Conservation (phyloP, 768 basidiomycete genomes). For the Pulveroboletus sp. region DNA sequence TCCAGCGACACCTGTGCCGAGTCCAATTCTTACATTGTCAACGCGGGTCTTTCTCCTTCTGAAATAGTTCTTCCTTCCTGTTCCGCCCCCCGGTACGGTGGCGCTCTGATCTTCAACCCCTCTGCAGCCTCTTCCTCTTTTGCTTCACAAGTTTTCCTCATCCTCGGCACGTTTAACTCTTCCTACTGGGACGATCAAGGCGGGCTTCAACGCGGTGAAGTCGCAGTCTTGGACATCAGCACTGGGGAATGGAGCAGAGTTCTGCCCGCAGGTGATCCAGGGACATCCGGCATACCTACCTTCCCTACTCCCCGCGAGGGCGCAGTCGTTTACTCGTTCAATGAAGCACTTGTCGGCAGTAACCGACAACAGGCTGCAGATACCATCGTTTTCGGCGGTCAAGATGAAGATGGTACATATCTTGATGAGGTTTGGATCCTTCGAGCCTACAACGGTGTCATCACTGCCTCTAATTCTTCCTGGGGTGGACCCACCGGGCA, state of each 20-base stretch:
- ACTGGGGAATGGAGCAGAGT: constrained; percentile 68
- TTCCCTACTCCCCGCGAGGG: constrained; percentile 71
- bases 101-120: constrained; percentile 55
- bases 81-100: constrained; percentile 60
- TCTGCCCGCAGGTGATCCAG: constrained; percentile 72
- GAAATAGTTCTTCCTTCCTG: constrained; percentile 45
- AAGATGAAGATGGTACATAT: constrained; percentile 59
- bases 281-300: constrained; percentile 34
- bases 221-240: constrained; percentile 59
- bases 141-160: constrained; percentile 58
- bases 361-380: constrained; percentile 50
- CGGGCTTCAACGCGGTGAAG: constrained; percentile 62
- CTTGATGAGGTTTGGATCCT: constrained; percentile 77
- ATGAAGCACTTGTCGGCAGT: constrained; percentile 51
- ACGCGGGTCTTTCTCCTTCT: constrained; percentile 19
- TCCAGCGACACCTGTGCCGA: constrained; percentile 50
- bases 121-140: constrained; percentile 46
- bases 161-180: constrained; percentile 63
- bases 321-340: constrained; percentile 57
- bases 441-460: constrained; percentile 60
- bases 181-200: constrained; percentile 64
- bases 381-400: constrained; percentile 75
- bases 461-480: constrained; percentile 48
- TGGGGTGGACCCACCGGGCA: constrained; percentile 69
- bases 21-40: constrained; percentile 52